Conservation (phyloP, 768 basidiomycete genomes). For the Sutorius australiensis region DNA sequence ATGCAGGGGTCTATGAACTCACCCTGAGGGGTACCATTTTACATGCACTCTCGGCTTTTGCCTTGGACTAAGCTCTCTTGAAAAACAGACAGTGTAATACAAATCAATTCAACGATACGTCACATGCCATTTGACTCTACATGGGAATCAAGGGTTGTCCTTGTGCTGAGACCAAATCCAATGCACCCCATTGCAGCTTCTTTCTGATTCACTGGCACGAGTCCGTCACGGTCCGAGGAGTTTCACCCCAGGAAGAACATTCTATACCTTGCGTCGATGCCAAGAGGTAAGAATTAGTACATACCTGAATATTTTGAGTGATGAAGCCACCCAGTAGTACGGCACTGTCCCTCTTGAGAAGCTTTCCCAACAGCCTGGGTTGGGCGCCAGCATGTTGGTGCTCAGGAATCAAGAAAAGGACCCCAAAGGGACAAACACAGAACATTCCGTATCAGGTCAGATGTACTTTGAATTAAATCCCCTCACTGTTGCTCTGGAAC, state of each 20-base stretch:
- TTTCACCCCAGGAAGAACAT: not conserved
- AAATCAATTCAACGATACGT: not conserved
- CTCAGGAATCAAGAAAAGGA: not conserved
- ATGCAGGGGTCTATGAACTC: not conserved
- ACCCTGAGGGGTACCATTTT: not conserved
- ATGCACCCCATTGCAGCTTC: not conserved
- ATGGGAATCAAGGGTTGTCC: not conserved
- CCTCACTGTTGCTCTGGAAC: not conserved
- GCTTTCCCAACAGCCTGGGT: not conserved
- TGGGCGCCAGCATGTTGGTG: not conserved
- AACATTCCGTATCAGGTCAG: not conserved
- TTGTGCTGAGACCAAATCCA: not conserved
- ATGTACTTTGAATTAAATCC: not conserved
- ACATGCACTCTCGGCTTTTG: not conserved
- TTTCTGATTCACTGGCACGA: too few species aligned
- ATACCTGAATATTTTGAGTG: not conserved
- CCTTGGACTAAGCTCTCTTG: not conserved
- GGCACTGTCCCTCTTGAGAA: not conserved
- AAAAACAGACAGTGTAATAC: not conserved
- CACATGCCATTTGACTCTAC: not conserved
- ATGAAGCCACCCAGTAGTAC: not conserved
- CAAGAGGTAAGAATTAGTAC: not conserved
- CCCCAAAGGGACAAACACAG: not conserved
- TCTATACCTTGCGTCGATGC: not conserved
- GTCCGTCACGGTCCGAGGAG: too few species aligned